Conservation (phyloP, 805 yeast genomes). For the Candida patagonica region DNA sequence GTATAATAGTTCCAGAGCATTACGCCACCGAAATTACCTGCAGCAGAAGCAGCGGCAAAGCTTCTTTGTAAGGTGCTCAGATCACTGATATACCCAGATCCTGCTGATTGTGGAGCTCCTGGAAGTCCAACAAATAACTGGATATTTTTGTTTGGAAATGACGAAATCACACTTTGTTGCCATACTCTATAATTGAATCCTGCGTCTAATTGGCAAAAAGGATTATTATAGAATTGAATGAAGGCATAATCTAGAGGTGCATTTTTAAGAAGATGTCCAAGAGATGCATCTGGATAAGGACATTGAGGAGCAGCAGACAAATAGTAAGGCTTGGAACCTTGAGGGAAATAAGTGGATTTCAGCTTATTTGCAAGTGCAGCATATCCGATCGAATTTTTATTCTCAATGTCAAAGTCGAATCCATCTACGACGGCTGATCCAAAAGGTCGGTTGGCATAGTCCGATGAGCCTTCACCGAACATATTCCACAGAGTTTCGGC, state of each 20-base stretch:
- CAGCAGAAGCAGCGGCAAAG: constrained; percentile 13
- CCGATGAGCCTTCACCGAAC: constrained; percentile 38
- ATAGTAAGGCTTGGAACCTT: constrained; percentile 35
- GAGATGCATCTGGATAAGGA: constrained; percentile 47
- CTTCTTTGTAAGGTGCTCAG: constrained; percentile 22
- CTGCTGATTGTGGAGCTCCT: constrained; percentile 42
- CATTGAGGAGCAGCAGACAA: constrained; percentile 65
- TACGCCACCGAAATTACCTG: constrained; percentile 57
- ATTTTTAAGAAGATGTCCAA: constrained; percentile 33
- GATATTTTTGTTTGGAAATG: constrained; percentile 43
- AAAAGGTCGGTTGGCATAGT: too few relatives aligned
- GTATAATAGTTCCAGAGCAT: constrained; percentile 82
- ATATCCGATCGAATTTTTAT: constrained; percentile 40
- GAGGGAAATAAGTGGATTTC: constrained; percentile 19
- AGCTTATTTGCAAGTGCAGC: constrained; percentile 35
- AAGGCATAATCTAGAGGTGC: constrained; percentile 50
- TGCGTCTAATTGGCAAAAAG: constrained; percentile 28
- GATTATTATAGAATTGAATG: constrained; percentile 59
- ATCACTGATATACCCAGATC: constrained; percentile 41
- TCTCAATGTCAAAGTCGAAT: constrained; percentile 56
- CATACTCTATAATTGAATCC: constrained; percentile 40
- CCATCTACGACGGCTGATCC: constrained; percentile 55
- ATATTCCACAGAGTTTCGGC: constrained; percentile 36
- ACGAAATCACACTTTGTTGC: constrained; percentile 40
- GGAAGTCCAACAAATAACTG: constrained; percentile 57